Evolutionary conservation across 345 rosid species (phyloP).

Genomic region (Abelmoschus esculentus): DNA sequence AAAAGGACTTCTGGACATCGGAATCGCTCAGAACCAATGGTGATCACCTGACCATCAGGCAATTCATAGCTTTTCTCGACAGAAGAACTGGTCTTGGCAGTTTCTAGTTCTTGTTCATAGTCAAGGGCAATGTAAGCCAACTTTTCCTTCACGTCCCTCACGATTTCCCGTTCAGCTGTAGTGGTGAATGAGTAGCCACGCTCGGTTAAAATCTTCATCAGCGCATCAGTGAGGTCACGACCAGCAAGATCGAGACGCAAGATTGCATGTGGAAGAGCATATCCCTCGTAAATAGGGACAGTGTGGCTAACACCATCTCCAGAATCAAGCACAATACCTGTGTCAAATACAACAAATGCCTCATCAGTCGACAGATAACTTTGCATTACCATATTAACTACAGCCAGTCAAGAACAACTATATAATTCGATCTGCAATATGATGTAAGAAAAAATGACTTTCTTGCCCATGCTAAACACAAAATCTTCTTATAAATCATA

Average conservation of each 20-base stretch:
- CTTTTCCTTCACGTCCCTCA: constrained; percentile 8
- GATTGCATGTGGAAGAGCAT: constrained; percentile 8
- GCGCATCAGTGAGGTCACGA: constrained; percentile 4
- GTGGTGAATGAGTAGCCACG: constrained; percentile 9
- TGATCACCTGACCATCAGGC: constrained; percentile 6
- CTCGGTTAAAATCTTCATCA: constrained; percentile 5
- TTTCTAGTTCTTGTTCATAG: constrained; percentile 5
- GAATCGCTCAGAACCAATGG: constrained; percentile 3
- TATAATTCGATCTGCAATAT: background rate
- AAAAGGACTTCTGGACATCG: constrained; percentile 9
- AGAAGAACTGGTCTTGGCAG: constrained; percentile 1
- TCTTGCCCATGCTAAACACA: background rate
- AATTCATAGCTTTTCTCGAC: constrained; percentile 1
- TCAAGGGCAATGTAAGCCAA: constrained; percentile 7
- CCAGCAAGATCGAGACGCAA: constrained; percentile 5
- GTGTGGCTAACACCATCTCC: constrained; percentile 12
- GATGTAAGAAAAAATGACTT: background rate
- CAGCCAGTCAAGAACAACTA: background rate
- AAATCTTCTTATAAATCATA: background rate
- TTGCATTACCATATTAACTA: background rate
- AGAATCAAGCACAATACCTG: constrained; percentile 9
- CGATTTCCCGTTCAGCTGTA: constrained; percentile 3
- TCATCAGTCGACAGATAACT: background rate
- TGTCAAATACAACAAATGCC: background rate
- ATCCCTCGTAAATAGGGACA: constrained; percentile 6